A percentile compares a stretch with the other conserved stretches of the same genome.
Evolutionary conservation across 768 basidiomycete genomes (phyloP).

Genomic region (Tricholomella constricta): DNA sequence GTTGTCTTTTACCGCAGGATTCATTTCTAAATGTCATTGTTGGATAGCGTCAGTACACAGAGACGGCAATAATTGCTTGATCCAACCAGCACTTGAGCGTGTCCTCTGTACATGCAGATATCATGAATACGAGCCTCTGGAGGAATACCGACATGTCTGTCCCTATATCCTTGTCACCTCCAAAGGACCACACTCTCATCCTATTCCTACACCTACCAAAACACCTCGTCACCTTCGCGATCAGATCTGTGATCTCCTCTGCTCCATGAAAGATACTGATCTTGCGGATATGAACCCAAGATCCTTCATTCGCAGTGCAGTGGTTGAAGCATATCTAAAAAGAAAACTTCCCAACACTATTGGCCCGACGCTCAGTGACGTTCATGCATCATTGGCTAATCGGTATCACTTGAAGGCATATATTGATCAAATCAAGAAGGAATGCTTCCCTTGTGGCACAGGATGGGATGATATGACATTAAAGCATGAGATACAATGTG

Average conservation of each 20-base stretch:
- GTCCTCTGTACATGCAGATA: constrained; percentile 7
- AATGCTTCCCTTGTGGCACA: constrained; percentile 16
- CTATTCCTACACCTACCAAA: constrained; percentile 20
- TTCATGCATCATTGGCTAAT: constrained; percentile 24
- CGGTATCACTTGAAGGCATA: constrained; percentile 14
- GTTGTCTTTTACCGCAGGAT: too few relatives aligned
- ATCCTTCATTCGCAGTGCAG: constrained; percentile 15
- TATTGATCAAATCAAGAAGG: constrained; percentile 11
- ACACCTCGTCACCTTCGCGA: constrained; percentile 14
- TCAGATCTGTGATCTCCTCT: constrained; percentile 8
- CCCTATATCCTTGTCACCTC: constrained; percentile 18
- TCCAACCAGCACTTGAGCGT: constrained; percentile 7
- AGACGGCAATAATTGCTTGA: background rate
- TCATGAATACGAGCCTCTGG: constrained; percentile 13
- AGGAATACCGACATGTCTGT: constrained; percentile 12
- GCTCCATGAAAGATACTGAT: constrained; percentile 10
- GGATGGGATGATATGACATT: constrained; percentile 19
- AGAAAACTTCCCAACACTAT: constrained; percentile 6
- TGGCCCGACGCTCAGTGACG: constrained; percentile 14
- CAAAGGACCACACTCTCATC: constrained; percentile 22
- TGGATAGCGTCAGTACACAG: constrained; percentile 15
- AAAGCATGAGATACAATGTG: background rate
- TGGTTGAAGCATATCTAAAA: constrained; percentile 6
- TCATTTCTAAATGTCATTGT: too few relatives aligned
- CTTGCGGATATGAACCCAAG: constrained; percentile 21